Percentiles rank a stretch among this genome's conserved stretches.
These are phyloP conservation scores for Scenedesmus sp. DNA, from an alignment of 163 green algal genomes.

Conservation along the genomic window DNA sequence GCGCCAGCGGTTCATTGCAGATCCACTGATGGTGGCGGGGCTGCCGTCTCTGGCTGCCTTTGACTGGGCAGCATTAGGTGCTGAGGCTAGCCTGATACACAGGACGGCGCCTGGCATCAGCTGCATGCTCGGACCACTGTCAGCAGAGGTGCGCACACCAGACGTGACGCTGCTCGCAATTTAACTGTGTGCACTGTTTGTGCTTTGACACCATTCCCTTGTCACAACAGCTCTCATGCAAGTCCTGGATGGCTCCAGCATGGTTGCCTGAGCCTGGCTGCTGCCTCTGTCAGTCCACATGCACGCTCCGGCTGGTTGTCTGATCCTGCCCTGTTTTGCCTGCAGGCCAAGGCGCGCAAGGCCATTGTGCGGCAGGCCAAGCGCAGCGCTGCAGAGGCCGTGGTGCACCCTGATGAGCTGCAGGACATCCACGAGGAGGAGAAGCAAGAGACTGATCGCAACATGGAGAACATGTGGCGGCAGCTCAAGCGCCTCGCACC, in stretches of 20 bases:
- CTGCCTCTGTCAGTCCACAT: neutral
- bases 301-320: neutral
- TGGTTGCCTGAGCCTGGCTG: neutral
- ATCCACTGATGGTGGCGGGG: neutral
- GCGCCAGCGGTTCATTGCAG: neutral
- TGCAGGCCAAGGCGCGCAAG: slow-evolving; percentile 55
- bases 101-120: slow-evolving; percentile 53
- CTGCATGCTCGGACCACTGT: slow-evolving; percentile 78
- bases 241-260: neutral
- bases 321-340: neutral
- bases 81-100: neutral
- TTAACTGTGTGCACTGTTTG: neutral
- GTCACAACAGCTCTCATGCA: neutral
- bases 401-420: slow-evolving; percentile 61
- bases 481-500: slow-evolving; percentile 49
- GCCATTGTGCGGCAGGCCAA: slow-evolving; percentile 40
- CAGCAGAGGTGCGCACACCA: slow-evolving; percentile 34
- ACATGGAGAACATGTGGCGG: slow-evolving; percentile 88
- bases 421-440: slow-evolving; percentile 58
- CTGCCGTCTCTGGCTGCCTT: neutral
- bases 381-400: neutral
- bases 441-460: slow-evolving; percentile 82
- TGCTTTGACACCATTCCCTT: neutral
- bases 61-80: slow-evolving; percentile 40
- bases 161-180: neutral